Evolutionary conservation across 768 basidiomycete species (phyloP).

Genomic region (Plicaturopsis crispa): DNA sequence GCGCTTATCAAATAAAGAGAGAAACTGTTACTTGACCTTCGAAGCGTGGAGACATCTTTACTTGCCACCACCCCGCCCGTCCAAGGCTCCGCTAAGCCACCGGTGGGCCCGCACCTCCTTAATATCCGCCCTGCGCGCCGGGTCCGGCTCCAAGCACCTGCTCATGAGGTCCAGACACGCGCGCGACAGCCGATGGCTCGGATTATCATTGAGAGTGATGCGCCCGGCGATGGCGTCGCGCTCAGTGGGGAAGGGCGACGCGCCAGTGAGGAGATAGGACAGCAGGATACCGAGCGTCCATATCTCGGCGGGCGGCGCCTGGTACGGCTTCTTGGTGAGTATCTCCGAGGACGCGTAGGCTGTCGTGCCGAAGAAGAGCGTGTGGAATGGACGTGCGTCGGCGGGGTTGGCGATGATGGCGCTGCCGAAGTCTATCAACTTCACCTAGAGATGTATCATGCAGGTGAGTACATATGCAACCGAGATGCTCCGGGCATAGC

Average conservation of each 20-base stretch:
- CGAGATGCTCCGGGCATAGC: not conserved
- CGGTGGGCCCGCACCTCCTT: constrained; percentile 72
- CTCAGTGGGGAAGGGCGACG: constrained; percentile 88
- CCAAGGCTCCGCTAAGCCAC: constrained; percentile 70
- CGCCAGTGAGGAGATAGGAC: constrained; percentile 88
- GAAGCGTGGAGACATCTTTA: too few species aligned
- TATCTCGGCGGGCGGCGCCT: constrained; percentile 90
- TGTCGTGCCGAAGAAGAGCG: constrained; percentile 85
- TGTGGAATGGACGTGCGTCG: constrained; percentile 58
- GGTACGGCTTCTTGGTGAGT: constrained; percentile 80
- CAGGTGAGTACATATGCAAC: constrained; percentile 19
- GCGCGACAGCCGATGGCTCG: constrained; percentile 29
- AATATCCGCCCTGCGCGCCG: constrained; percentile 73
- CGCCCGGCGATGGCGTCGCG: constrained; percentile 68
- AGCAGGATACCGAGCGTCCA: constrained; percentile 96
- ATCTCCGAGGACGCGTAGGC: constrained; percentile 97
- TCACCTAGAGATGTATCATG: constrained; percentile 48
- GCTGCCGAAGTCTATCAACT: constrained; percentile 94
- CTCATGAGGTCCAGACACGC: constrained; percentile 56
- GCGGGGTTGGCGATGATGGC: constrained; percentile 67
- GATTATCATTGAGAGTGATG: constrained; percentile 41
- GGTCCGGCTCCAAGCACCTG: constrained; percentile 81
- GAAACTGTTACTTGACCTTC: too few species aligned
- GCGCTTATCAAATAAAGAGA: too few species aligned
- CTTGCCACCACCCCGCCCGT: too few species aligned